Percentiles rank a stretch among this genome's conserved stretches.
Conservation (phyloP, 2,329 filamentous ascomycete species). For the Aaosphaeria pasadenensis region DNA sequence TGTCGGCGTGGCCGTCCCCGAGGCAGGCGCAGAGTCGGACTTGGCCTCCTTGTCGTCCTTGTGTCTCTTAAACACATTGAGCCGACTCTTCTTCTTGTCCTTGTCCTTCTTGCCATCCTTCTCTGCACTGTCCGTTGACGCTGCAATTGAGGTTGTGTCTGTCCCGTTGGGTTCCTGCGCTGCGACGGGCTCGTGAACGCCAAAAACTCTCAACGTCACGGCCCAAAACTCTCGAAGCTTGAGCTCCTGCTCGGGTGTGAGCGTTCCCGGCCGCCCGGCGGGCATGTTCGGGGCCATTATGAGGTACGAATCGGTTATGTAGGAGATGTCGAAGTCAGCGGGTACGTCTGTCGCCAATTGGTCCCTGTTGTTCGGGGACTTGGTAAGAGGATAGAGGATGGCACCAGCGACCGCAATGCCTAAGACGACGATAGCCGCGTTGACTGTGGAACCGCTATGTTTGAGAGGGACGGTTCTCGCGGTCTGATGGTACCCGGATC, state of each 20-base stretch:
- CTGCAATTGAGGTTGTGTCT: slow-evolving; percentile 7
- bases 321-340: slow-evolving; percentile 16
- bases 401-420: slow-evolving; percentile 32
- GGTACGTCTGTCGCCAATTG: slow-evolving; percentile 1
- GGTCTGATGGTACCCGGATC: not conserved
- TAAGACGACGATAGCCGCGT: slow-evolving; percentile 24
- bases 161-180: slow-evolving; percentile 28
- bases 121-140: slow-evolving; percentile 8
- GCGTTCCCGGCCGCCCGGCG: slow-evolving; percentile 76
- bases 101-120: slow-evolving; percentile 53
- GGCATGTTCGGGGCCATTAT: slow-evolving; percentile 44
- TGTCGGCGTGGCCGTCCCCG: slow-evolving; percentile 20
- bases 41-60: slow-evolving; percentile 57
- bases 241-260: slow-evolving; percentile 84
- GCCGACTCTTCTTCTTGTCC: slow-evolving; percentile 72
- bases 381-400: slow-evolving; percentile 20
- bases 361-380: not conserved
- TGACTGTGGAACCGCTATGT: slow-evolving; percentile 23
- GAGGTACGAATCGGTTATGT: slow-evolving; percentile 28
- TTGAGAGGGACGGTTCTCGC: slow-evolving; percentile 1
- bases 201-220: slow-evolving; percentile 71
- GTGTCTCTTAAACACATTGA: slow-evolving; percentile 61
- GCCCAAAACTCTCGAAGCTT: slow-evolving; percentile 88
- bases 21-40: slow-evolving; percentile 20
- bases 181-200: slow-evolving; percentile 45